These are phyloP conservation scores for Mycena alexandri DNA, from an alignment of 768 basidiomycete genomes.

Conservation along the genomic window DNA sequence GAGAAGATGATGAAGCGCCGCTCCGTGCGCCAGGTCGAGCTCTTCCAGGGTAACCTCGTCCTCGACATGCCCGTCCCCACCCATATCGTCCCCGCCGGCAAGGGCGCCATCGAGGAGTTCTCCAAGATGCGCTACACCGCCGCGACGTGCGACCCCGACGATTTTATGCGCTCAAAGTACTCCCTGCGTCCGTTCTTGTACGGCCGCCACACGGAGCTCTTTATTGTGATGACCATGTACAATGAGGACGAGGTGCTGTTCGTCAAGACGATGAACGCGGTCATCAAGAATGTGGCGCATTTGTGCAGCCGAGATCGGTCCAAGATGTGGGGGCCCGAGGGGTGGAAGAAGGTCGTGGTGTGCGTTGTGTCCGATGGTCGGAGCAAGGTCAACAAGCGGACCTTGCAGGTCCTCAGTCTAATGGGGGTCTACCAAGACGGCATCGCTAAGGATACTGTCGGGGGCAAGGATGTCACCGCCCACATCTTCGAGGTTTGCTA, in stretches of 20 bases:
- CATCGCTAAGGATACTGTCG: slow-evolving; percentile 89
- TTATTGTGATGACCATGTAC: slow-evolving; percentile 98
- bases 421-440: slow-evolving; percentile 94
- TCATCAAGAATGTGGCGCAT: slow-evolving; percentile 89
- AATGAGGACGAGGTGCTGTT: slow-evolving; percentile 91
- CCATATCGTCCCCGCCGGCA: slow-evolving; percentile 79
- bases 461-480: slow-evolving; percentile 91
- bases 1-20: slow-evolving; percentile 89
- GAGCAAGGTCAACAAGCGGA: slow-evolving; percentile 89
- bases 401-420: slow-evolving; percentile 88
- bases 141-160: slow-evolving; percentile 90
- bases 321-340: slow-evolving; percentile 88
- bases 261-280: slow-evolving; percentile 86
- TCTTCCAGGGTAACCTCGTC: slow-evolving; percentile 87
- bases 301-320: slow-evolving; percentile 78
- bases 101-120: slow-evolving; percentile 76
- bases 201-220: slow-evolving; percentile 88
- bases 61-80: slow-evolving; percentile 86
- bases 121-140: slow-evolving; percentile 91
- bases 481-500: slow-evolving; percentile 85
- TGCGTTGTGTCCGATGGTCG: slow-evolving; percentile 90
- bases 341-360: slow-evolving; percentile 93
- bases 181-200: slow-evolving; percentile 84
- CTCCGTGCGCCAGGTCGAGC: slow-evolving; percentile 82
- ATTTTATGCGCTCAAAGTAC: slow-evolving; percentile 84